These are phyloP conservation scores for Kodamaea sagamina DNA, from an alignment of 805 yeast species.

Conservation along the genomic window DNA sequence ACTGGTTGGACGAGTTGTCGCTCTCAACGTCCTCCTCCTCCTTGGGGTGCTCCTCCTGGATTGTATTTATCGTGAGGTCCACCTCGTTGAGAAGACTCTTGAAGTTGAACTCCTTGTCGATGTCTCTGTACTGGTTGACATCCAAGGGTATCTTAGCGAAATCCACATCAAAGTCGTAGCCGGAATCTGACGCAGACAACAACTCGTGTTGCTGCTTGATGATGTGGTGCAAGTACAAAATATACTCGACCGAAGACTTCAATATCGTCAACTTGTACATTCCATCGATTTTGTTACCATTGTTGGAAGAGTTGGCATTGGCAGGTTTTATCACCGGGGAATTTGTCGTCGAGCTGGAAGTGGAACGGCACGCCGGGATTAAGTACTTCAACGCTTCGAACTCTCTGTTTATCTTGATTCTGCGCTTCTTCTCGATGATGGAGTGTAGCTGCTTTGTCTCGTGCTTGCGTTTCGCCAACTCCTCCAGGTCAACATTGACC, in stretches of 20 bases:
- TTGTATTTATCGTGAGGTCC: conserved; percentile 10
- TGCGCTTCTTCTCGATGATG: conserved; percentile 74
- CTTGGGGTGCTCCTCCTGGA: conserved; percentile 14
- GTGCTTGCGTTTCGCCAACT: conserved; percentile 41
- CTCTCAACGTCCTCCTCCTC: conserved; percentile 10
- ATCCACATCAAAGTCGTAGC: conserved; percentile 38
- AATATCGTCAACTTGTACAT: conserved; percentile 81
- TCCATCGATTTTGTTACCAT: conserved; percentile 51
- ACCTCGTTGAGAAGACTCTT: conserved; percentile 25
- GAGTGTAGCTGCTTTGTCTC: conserved; percentile 60
- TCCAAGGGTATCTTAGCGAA: conserved; percentile 59
- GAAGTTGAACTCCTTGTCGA: conserved; percentile 58
- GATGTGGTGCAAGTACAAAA: conserved; percentile 65
- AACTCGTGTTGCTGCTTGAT: conserved; percentile 53
- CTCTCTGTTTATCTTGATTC: conserved; percentile 78
- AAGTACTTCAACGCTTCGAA: conserved; percentile 77
- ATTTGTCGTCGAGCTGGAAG: conserved; percentile 25
- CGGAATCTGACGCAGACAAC: conserved; percentile 23
- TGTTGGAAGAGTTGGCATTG: conserved; percentile 18
- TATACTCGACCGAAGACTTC: conserved; percentile 82
- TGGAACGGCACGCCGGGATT: conserved; percentile 74
- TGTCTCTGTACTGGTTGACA: conserved; percentile 59
- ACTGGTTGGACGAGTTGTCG: conserved; percentile 14
- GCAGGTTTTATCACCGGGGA: conserved; percentile 24
- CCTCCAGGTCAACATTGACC: conserved; percentile 40